Conservation (phyloP, 108 stramenopile genomes). For the Nitzschia palea region DNA sequence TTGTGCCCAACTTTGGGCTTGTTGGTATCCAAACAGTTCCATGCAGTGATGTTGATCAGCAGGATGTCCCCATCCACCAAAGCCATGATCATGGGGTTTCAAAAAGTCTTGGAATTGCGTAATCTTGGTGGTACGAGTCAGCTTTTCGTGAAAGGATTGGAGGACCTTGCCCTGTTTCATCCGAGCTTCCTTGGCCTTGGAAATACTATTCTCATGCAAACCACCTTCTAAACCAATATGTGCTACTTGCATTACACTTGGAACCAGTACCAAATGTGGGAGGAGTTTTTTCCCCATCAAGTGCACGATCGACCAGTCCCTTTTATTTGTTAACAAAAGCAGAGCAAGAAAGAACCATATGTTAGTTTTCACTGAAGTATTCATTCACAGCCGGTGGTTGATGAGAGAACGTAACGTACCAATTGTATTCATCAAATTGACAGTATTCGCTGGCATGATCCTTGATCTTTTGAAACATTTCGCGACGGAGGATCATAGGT, state of each 20-base stretch:
- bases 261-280: constrained; percentile 38
- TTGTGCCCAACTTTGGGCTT: neutral
- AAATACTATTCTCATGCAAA: constrained; percentile 33
- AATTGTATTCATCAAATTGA: constrained; percentile 62
- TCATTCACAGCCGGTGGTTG: no score
- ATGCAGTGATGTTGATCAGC: constrained; percentile 58
- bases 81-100: constrained; percentile 25
- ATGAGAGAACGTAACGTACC: no score
- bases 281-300: constrained; percentile 27
- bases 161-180: constrained; percentile 2
- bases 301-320: constrained; percentile 56
- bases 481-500: constrained; percentile 50
- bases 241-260: constrained; percentile 29
- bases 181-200: neutral
- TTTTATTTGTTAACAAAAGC: constrained; percentile 1
- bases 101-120: neutral
- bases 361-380: no score
- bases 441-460: constrained; percentile 44
- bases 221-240: constrained; percentile 62
- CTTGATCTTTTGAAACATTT: constrained; percentile 33
- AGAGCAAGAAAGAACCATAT: no score
- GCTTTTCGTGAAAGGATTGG: constrained; percentile 19
- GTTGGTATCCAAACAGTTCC: constrained; percentile 20
- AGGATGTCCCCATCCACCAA: constrained; percentile 65
- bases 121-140: neutral